Conservation (phyloP, 176 grass and related monocot species). For the Dactylis glomerata region DNA sequence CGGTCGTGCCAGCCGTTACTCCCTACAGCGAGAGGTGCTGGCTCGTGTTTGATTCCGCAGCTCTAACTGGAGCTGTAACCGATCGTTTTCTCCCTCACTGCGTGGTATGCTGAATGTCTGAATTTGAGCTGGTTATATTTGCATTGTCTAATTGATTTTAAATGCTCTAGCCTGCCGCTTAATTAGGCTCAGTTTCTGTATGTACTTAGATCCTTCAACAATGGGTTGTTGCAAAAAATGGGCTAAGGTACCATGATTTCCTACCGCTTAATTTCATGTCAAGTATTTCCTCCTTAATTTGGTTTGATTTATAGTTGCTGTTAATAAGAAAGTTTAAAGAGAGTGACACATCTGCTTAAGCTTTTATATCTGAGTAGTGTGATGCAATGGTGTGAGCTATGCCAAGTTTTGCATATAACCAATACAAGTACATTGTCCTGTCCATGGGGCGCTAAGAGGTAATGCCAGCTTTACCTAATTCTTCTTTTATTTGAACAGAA, state of each 20-base stretch:
- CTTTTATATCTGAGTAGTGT: slow-evolving; percentile 52
- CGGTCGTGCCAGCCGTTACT: slow-evolving; percentile 44
- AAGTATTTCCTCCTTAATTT: slow-evolving; percentile 26
- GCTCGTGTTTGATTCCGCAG: slow-evolving; percentile 50
- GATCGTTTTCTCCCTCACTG: slow-evolving; percentile 51
- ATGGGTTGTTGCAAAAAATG: slow-evolving; percentile 58
- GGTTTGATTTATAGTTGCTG: slow-evolving; percentile 6
- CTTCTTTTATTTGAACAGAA: slow-evolving; percentile 31
- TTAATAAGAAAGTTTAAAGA: slow-evolving; percentile 37
- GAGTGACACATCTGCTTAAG: slow-evolving; percentile 51
- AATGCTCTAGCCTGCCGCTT: slow-evolving; percentile 40
- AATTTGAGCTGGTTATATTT: slow-evolving; percentile 54
- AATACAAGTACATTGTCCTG: slow-evolving; percentile 42
- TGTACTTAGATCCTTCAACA: slow-evolving; percentile 60
- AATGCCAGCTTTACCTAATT: slow-evolving; percentile 37
- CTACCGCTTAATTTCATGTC: slow-evolving; percentile 35
- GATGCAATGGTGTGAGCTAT: slow-evolving; percentile 59
- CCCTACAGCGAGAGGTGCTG: slow-evolving; percentile 41
- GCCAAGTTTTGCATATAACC: slow-evolving; percentile 52
- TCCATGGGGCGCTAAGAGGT: slow-evolving; percentile 34
- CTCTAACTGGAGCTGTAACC: slow-evolving; percentile 55
- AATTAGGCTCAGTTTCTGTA: slow-evolving; percentile 60
- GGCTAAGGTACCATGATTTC: slow-evolving; percentile 55
- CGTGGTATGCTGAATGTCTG: slow-evolving; percentile 65
- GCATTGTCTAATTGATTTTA: slow-evolving; percentile 50